phyloP scores from a whole-genome alignment of 495 filamentous ascomycete genomes.

The Pyronema omphalodes region DNA sequence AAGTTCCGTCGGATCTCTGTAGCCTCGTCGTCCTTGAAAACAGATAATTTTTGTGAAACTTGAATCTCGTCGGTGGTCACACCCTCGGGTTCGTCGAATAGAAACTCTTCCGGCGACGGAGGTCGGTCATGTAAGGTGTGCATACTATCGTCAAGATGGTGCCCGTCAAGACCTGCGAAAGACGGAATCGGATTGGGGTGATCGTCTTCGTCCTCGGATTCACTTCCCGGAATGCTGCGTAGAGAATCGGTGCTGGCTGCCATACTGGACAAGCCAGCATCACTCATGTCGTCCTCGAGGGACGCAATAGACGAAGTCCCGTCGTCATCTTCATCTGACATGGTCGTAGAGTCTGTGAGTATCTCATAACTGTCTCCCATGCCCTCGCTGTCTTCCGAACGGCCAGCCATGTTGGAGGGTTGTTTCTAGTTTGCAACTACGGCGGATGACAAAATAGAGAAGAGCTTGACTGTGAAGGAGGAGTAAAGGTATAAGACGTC shows the following conservation, averaged over 20 bases:
- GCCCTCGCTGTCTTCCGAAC: constrained; percentile 21
- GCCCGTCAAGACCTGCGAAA: constrained; percentile 23
- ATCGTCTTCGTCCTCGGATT: constrained; percentile 6
- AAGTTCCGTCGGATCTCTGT: constrained; percentile 29
- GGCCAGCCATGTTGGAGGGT: constrained; percentile 13
- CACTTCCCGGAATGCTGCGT: constrained; percentile 14
- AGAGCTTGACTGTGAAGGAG: background rate
- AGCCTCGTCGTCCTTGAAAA: constrained; percentile 37
- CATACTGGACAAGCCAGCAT: constrained; percentile 11
- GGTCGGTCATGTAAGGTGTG: constrained; percentile 18
- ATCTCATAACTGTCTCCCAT: constrained; percentile 24
- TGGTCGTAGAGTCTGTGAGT: constrained; percentile 19
- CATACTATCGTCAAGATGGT: constrained; percentile 18
- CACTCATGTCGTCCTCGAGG: constrained; percentile 18
- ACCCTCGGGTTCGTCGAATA: constrained; percentile 41
- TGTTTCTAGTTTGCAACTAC: background rate
- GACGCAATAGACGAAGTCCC: constrained; percentile 21
- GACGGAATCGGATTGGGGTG: constrained; percentile 22
- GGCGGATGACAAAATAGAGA: too few relatives aligned
- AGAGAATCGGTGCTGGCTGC: constrained; percentile 20
- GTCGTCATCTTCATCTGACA: constrained; percentile 23
- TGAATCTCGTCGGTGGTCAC: constrained; percentile 37
- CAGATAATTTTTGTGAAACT: constrained; percentile 43
- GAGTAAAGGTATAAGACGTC: too few relatives aligned
- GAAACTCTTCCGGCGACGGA: constrained; percentile 28